Conservation (phyloP, 306 rosid genomes). For the Acacia melanoxylon region DNA sequence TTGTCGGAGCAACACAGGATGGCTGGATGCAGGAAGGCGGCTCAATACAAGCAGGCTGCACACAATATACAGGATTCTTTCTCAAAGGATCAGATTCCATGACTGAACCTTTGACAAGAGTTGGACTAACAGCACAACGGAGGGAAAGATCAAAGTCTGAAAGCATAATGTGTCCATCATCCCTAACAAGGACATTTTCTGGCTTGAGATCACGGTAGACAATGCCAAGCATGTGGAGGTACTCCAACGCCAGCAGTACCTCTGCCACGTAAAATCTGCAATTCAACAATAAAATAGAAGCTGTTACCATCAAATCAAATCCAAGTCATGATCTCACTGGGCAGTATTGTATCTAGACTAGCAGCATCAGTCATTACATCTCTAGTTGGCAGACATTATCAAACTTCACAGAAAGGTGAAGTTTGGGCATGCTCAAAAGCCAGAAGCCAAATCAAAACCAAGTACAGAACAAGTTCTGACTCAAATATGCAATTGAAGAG, state of each 20-base stretch:
- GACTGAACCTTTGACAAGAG: slow-evolving; percentile 66
- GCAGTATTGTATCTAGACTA: too few relatives aligned
- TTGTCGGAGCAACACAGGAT: slow-evolving; percentile 92
- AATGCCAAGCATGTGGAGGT: slow-evolving; percentile 99
- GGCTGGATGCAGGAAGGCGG: slow-evolving; percentile 97
- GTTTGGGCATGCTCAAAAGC: neutral
- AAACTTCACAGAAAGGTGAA: slow-evolving; percentile 8
- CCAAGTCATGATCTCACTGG: neutral
- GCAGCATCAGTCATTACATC: too few relatives aligned
- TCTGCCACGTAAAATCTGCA: slow-evolving; percentile 98
- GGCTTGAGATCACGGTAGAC: slow-evolving; percentile 99
- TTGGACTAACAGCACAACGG: slow-evolving; percentile 89
- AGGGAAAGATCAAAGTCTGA: slow-evolving; percentile 47
- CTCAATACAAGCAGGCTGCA: slow-evolving; percentile 93
- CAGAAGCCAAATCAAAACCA: neutral
- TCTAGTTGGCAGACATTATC: slow-evolving; percentile 7
- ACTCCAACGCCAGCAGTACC: slow-evolving; percentile 85
- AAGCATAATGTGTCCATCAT: slow-evolving; percentile 95
- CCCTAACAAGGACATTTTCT: slow-evolving; percentile 92
- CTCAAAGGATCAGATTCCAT: slow-evolving; percentile 73
- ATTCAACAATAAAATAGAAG: slow-evolving; percentile 35
- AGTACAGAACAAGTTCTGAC: neutral
- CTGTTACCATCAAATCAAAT: slow-evolving; percentile 2
- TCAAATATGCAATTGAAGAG: too few relatives aligned
- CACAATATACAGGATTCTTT: slow-evolving; percentile 76